phyloP scores from a whole-genome alignment of 345 rosid species.

The Orychophragmus violaceus region DNA sequence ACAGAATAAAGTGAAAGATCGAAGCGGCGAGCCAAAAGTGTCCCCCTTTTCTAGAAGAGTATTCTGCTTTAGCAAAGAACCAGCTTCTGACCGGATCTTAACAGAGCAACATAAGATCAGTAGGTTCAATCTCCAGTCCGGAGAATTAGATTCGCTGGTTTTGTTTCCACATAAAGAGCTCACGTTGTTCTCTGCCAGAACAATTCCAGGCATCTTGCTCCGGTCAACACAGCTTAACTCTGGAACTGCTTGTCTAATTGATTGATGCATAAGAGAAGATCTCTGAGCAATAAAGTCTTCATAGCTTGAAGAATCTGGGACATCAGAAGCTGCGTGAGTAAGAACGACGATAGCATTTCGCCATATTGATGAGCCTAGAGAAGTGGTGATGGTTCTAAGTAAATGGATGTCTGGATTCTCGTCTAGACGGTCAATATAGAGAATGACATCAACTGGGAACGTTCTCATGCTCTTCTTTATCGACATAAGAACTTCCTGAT shows the following conservation, averaged over 20 bases:
- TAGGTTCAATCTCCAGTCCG: conserved; percentile 54
- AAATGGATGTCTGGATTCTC: conserved; percentile 40
- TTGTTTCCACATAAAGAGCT: conserved; percentile 24
- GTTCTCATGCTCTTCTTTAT: conserved; percentile 45
- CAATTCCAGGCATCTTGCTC: conserved; percentile 42
- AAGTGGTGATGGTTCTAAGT: conserved; percentile 38
- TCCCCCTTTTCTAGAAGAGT: conserved; percentile 25
- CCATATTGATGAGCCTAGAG: conserved; percentile 63
- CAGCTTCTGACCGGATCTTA: conserved; percentile 46
- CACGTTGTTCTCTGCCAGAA: conserved; percentile 54
- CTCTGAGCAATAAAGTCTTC: conserved; percentile 45
- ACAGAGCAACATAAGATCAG: conserved; percentile 53
- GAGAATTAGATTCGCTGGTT: conserved; percentile 31
- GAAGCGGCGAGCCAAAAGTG: conserved; percentile 26
- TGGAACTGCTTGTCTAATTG: conserved; percentile 46
- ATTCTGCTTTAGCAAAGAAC: conserved; percentile 24
- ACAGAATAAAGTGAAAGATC: conserved; percentile 35
- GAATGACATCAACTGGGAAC: conserved; percentile 61
- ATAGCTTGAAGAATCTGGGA: conserved; percentile 38
- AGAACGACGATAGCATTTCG: conserved; percentile 46
- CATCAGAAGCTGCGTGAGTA: conserved; percentile 65
- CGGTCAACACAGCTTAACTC: conserved; percentile 37
- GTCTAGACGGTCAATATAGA: conserved; percentile 71
- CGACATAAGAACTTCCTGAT: conserved; percentile 49
- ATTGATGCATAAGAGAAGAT: conserved; percentile 39